These are phyloP conservation scores for Teratosphaeria gauchensis DNA, from an alignment of 2,329 filamentous ascomycete genomes.

Conservation along the genomic window DNA sequence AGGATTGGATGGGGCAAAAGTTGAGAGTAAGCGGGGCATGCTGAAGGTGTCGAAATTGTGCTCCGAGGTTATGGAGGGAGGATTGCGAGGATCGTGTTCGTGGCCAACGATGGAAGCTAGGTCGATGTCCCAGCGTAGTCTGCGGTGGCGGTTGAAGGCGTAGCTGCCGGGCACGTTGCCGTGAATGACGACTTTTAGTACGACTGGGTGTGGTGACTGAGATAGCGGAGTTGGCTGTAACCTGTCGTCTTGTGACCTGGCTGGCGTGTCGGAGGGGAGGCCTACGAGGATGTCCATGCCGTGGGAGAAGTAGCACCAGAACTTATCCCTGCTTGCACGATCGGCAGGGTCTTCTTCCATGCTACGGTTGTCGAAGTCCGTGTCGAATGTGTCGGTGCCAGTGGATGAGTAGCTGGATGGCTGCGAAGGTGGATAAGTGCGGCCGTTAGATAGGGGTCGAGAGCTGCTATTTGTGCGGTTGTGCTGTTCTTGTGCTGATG, in stretches of 20 bases:
- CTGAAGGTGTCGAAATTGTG: slow-evolving; percentile 61
- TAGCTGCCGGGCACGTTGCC: slow-evolving; percentile 93
- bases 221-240: slow-evolving; percentile 7
- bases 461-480: slow-evolving; percentile 16
- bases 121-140: slow-evolving; percentile 70
- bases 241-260: slow-evolving; percentile 2
- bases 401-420: slow-evolving; percentile 30
- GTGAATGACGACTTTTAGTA: slow-evolving; percentile 86
- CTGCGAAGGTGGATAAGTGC: slow-evolving; percentile 18
- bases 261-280: slow-evolving; percentile 44
- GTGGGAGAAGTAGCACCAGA: slow-evolving; percentile 95
- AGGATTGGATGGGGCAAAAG: slow-evolving; percentile 35
- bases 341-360: slow-evolving; percentile 54
- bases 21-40: slow-evolving; percentile 36
- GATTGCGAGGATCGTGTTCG: slow-evolving; percentile 11
- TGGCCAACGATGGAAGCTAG: slow-evolving; percentile 3
- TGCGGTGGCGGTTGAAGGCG: slow-evolving; percentile 87
- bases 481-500: slow-evolving; percentile 6
- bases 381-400: slow-evolving; percentile 34
- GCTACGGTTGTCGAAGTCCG: slow-evolving; percentile 38
- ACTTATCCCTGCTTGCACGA: slow-evolving; percentile 48
- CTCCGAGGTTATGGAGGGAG: slow-evolving; percentile 55
- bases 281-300: slow-evolving; percentile 93
- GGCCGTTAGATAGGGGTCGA: slow-evolving; percentile 15
- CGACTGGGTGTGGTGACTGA: slow-evolving; percentile 53